Base-by-base conservation (phyloP, 176 grass and related monocot species). In the Cenchrus americanus region DNA sequence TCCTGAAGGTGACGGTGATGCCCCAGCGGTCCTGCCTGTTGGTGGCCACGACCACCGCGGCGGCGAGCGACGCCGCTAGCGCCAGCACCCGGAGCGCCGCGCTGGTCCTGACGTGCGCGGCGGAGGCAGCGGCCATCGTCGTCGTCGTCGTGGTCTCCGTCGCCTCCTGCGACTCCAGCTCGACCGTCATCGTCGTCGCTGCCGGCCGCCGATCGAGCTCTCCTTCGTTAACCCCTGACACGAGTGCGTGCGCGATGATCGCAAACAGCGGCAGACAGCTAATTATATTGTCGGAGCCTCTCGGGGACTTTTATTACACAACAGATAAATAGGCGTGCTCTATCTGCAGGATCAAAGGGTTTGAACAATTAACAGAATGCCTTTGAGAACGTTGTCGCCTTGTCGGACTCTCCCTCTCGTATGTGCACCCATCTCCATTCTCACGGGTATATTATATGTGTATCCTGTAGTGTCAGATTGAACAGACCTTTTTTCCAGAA, bases 11-110 rank as follows among this genome's bases (percentile, higher is more conserved):
- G 15, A 79, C 87, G 27, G 63, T 27, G 50, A 92, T n/a, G 76
- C 87, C 83, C 84, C 87, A 89, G 3, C 80, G 84, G 0, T 86
- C 32, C 65, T 89, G 55, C n/a, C 61, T 17, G 65, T 84, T 87
- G 48, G 85, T 50, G 34, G 69, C 76, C 17, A 87, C 50, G 75
- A 89, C 19, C 57, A 87, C 3, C 23, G 87, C 83, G 37, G 90
- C 87, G 48, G 66, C 77, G 5, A 85, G 65, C 7, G 85, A 80
- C 26, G 84, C 41, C 9, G 66, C 80, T 17, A 32, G 3, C 10
- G 80, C 87, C 6, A 70, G 24, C 6, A 27, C 54, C 30, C 91
- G 83, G 10, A 86, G 66, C 18, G 50, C 71, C 17, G 26, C 37
- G 44, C 55, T 63, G 15, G 65, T 3, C 49, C 59, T 15, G 11